Conservation (phyloP, 129 eudicot genomes). For the Artemisia annua region DNA sequence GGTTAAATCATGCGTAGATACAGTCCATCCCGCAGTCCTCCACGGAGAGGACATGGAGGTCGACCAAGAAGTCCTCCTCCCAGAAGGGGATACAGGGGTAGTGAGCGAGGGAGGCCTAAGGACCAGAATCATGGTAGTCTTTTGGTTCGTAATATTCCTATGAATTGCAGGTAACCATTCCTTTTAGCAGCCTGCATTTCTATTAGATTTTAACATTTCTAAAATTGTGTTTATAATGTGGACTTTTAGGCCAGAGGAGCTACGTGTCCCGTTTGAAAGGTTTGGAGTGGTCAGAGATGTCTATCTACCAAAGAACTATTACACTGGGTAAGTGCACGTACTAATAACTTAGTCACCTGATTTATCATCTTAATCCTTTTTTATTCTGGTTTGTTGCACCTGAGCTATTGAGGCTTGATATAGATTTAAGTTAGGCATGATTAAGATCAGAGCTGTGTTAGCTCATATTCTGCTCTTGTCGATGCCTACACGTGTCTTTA, state of each 20-base stretch:
- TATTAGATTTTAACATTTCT: not conserved
- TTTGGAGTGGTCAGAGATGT: conserved; percentile 75
- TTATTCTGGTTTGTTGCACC: no score
- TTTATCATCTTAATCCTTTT: not conserved
- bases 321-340: conserved; percentile 57
- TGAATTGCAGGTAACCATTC: conserved; percentile 54
- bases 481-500: no score
- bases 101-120: conserved; percentile 60
- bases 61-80: conserved; percentile 72
- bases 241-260: conserved; percentile 64
- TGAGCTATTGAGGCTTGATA: no score
- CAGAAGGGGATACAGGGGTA: conserved; percentile 49
- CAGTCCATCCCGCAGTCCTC: conserved; percentile 70
- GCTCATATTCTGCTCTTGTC: no score
- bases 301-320: conserved; percentile 66
- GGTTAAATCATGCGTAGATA: conserved; percentile 56
- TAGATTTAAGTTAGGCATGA: no score
- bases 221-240: not conserved
- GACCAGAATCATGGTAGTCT: conserved; percentile 69
- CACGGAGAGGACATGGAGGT: conserved; percentile 61
- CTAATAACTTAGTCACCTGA: not conserved
- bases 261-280: conserved; percentile 76
- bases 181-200: not conserved
- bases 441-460: no score
- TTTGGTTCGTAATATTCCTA: conserved; percentile 65